Conservation (phyloP, 331 rosid genomes). For the Saraca asoca region DNA sequence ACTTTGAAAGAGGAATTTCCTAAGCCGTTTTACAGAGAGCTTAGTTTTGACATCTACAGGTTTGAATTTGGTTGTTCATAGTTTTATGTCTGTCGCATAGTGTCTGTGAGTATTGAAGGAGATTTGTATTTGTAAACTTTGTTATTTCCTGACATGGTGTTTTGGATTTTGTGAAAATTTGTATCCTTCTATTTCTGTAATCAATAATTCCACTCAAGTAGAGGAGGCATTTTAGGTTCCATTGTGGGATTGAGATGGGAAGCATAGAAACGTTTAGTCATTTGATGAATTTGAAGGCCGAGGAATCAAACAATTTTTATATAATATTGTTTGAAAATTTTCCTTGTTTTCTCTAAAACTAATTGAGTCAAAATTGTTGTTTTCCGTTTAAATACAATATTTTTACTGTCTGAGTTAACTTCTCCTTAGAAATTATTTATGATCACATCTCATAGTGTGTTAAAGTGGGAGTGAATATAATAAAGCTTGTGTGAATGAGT, state of each 20-base stretch:
- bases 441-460: not conserved
- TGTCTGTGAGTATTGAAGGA: not conserved
- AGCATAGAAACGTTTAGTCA: not conserved
- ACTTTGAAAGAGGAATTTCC: slow-evolving; percentile 83
- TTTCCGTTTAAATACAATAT: too few species aligned
- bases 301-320: not conserved
- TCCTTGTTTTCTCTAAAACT: slow-evolving; percentile 4
- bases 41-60: slow-evolving; percentile 76
- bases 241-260: not conserved
- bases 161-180: not conserved
- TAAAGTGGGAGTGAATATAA: slow-evolving; percentile 13
- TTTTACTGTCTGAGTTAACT: not conserved
- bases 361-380: not conserved
- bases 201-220: not conserved
- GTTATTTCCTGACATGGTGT: not conserved
- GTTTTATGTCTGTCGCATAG: not conserved
- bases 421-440: slow-evolving; percentile 12
- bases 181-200: not conserved
- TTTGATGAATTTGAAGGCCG: not conserved
- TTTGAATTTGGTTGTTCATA: slow-evolving; percentile 18
- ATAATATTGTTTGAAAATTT: not conserved
- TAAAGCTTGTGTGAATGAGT: not conserved
- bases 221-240: not conserved
- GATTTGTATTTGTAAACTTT: not conserved
- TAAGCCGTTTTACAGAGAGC: slow-evolving; percentile 70